Evolutionary conservation across 108 stramenopile genomes (phyloP).

Genomic region (Fragilaria radians): DNA sequence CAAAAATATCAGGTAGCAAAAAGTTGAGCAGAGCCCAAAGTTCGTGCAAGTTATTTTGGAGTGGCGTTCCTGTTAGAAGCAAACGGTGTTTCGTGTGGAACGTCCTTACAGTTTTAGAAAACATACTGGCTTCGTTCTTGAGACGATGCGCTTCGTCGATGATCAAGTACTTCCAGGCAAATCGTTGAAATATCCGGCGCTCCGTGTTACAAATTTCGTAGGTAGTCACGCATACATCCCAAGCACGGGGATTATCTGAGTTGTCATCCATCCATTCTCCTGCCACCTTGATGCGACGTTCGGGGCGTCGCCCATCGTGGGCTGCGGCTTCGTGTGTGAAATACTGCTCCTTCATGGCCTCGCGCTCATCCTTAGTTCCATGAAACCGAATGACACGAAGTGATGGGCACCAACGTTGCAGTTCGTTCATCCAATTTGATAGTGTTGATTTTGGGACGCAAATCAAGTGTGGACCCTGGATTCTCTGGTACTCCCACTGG

Average conservation of each 20-base stretch:
- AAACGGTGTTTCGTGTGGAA: conserved; percentile 88
- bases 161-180: conserved; percentile 95
- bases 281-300: conserved; percentile 44
- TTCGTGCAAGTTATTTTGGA: conserved; percentile 93
- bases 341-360: conserved; percentile 60
- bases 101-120: conserved; percentile 83
- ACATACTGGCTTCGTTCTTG: conserved; percentile 92
- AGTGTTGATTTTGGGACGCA: conserved; percentile 97
- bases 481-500: conserved; percentile 57
- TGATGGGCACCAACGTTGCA: conserved; percentile 90
- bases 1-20: conserved; percentile 81
- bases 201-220: conserved; percentile 96
- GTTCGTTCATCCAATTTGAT: conserved; percentile 98
- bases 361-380: conserved; percentile 85
- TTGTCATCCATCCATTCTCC: conserved; percentile 81
- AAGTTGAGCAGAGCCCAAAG: conserved; percentile 95
- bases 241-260: conserved; percentile 70
- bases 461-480: conserved; percentile 92
- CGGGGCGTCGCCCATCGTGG: conserved; percentile 69
- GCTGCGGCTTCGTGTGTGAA: conserved; percentile 76
- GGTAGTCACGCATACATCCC: conserved; percentile 96
- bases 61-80: conserved; percentile 97
- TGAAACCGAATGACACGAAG: conserved; percentile 89
- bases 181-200: conserved; percentile 59
- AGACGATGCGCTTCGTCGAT: conserved; percentile 98